Base-by-base conservation (phyloP, 106 monocot genomes). In the Alisma plantagoaquatica region DNA sequence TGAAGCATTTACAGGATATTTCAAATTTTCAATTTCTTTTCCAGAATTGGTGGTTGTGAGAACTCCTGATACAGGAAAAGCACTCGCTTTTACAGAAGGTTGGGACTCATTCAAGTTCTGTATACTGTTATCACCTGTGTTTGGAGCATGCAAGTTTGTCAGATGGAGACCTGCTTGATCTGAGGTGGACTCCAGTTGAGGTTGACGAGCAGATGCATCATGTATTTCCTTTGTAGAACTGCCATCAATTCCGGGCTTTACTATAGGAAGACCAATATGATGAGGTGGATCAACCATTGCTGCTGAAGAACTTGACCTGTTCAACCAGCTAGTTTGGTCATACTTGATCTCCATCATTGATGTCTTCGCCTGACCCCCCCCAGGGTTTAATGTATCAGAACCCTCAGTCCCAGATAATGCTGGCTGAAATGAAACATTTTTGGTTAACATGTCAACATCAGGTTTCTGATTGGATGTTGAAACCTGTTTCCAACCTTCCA, bases 251-350 rank as follows among this genome's bases (percentile, higher is more conserved):
- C 41, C 65, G 9, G 52, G 33, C 67, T 31, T 59, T 29, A 53
- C 27, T 10, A 46, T 22, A 46, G 46, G 31, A 53, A 33, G 31
- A 18, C 27, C 51, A 32, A 64, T 83, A 47, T 38, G 10, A 18
- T 56, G 59, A 0, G 31, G 50, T 53, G 38, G 46, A 45, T 45
- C 70, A 54, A 56, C 52, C 21, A 57, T 18, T 43, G 33, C 50
- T 61, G 79, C 35, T 64, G 83, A 41, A 56, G 60, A 42, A 50
- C 31, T 31, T 62, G 80, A 49, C 60, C 73, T 35, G 10, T 26
- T 50, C 71, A 74, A 23, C 45, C n/a, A 53, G 10, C 56, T 44
- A 69, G 77, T 46, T n/a, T n/a, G n/a, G n/a, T n/a, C n/a, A n/a
- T n/a, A n/a, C n/a, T n/a, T n/a, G n/a, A n/a, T n/a, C n/a, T n/a